Evolutionary conservation across 495 filamentous ascomycete species (phyloP), one percentile per base, ranked within the genome.

Genomic region (Aspergillus olivimuriae): DNA sequence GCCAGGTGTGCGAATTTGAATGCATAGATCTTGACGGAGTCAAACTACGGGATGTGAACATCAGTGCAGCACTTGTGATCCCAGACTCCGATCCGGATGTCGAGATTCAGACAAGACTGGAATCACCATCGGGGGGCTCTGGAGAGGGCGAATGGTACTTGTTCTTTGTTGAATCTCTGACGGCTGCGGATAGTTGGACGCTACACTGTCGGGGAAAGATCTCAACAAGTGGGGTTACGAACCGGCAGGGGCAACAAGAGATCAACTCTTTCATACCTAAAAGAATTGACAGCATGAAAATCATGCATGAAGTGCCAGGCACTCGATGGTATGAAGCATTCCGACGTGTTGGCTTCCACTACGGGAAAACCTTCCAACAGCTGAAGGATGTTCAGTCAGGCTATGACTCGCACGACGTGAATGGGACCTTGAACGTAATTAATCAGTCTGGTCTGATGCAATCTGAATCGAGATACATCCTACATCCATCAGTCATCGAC

Each of bases 401-500:
- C 24, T 5, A 11, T 11, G 11, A 28, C 6, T 6, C 24, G 11
- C 11, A 28, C 24, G 24, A 11, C 24, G 24, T 28, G 24, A 28
- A 5, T 5, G 5, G 6, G 24, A 28, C 24, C 6, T 6, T 11
- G 24, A 11, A 5, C 24, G 24, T 28, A 5, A 28, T 6, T 5
- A 28, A 28, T 11, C 6, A 5, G 6, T 5, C 11, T 5, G 24
- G 24, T 11, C 5, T 46, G 52, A 51, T 15, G 3, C 59, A 54
- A n/a, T 11, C 5, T 5, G 63, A 70, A 46, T 65, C 66, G 7
- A 47, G 58, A n/a, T 63, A 66, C 40, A 39, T 56, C 0, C 33
- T 73, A 4, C 69, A 73, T 47, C 69, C 68, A 0, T 47, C 60
- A 0, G 41, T 53, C 1, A 45, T 73, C 18, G 69, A 73, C 41